Evolutionary conservation across 108 stramenopile genomes (phyloP), one percentile per base, ranked within the genome.

Genomic region (Cyclostephanos invisitatus): DNA sequence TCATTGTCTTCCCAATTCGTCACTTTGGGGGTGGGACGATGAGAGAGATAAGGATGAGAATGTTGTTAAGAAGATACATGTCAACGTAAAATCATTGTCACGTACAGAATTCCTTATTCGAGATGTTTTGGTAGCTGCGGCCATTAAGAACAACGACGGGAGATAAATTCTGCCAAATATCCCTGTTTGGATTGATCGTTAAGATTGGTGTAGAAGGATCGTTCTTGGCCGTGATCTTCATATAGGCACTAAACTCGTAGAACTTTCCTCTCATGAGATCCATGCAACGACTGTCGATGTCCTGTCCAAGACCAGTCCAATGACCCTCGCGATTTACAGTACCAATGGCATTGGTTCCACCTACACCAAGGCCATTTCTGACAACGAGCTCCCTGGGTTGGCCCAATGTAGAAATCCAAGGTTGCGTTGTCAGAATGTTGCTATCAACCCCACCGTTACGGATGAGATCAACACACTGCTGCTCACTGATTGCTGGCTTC

Each of bases 291-390:
- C 53, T 67, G 49, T 77, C 76, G 37, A 81, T 46, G 42, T 57
- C 49, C 28, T 81, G 81, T 17, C 71, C 81, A 55, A 73, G 60
- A n/a, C 77, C 76, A 14, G 76, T 67, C 71, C 65, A 81, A 7
- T 58, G 55, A 7, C 51, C 36, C 14, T n/a, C 37, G 25, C 81
- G 63, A 22, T 60, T 36, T 4, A 46, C 38, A 35, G 72, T 81
- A 56, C 42, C 18, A 49, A 81, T 73, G 7, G 76, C 76, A 64
- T 81, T 71, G 32, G 63, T 35, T 47, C 62, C 61, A 48, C 72
- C 53, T 2, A 48, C 46, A 14, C 81, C 76, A 44, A 56, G 54
- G 14, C 70, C 70, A 3, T 3, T 59, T 40, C 72, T 66, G 49
- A 77, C 57, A 44, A 25, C 25, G 11, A 70, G 29, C 35, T 61